phyloP scores from a whole-genome alignment of 257 asterid genomes.

The Pogostemon cablin region DNA sequence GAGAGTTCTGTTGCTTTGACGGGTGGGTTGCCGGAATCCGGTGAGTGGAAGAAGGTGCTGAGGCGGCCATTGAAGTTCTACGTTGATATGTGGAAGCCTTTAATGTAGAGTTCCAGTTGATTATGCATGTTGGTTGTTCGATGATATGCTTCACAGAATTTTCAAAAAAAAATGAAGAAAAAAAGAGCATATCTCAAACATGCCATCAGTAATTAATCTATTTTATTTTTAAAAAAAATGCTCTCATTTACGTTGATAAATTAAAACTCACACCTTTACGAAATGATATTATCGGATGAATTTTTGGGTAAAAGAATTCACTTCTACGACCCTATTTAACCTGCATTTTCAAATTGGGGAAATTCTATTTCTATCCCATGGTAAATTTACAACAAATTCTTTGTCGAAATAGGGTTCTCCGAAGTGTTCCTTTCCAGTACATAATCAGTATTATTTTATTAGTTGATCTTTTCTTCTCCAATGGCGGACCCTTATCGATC shows the following conservation, averaged over 20 bases:
- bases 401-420: not conserved
- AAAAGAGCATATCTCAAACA: no score
- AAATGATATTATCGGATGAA: no score
- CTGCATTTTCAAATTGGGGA: not conserved
- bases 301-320: no score
- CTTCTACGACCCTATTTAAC: not conserved
- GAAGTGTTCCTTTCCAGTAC: not conserved
- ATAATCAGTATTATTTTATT: not conserved
- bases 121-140: constrained; percentile 34
- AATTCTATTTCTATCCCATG: not conserved
- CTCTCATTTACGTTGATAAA: no score
- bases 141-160: constrained; percentile 24
- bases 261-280: no score
- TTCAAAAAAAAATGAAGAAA: no score
- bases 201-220: no score
- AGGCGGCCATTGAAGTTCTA: constrained; percentile 61
- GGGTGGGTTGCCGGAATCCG: constrained; percentile 60
- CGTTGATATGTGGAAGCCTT: constrained; percentile 68
- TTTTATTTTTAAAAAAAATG: no score
- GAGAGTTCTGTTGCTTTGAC: constrained; percentile 80
- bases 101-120: no score
- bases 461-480: constrained; percentile 4
- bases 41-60: constrained; percentile 61
- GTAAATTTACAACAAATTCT: not conserved
- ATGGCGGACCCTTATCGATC: constrained; percentile 67